Base-by-base conservation (phyloP, 106 monocot genomes). In the Narthecium ossifragum region DNA sequence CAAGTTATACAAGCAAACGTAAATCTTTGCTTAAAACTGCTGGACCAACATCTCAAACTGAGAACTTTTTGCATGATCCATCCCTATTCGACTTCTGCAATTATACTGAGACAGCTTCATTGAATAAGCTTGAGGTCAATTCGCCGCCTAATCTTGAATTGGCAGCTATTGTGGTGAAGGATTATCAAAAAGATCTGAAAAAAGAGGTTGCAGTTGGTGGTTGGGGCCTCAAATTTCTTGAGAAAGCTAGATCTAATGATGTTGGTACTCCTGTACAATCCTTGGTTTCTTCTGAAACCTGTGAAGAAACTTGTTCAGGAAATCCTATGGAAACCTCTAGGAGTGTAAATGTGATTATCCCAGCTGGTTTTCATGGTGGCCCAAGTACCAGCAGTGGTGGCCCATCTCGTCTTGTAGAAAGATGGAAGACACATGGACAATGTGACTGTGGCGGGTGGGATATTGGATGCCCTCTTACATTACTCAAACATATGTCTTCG, bases 391-490 rank as follows among this genome's bases (percentile, higher is more conserved):
- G 9, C 33, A 30, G 12, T 59, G 69, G 48, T 4, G 76, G 84
- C 0, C 84, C 88, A 23, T 77, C 88, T 25, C 75, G 71, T 74
- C 79, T 93, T 51, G 62, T 55, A 20, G 82, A 82, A 53, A 88
- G 88, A 70, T 93, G 88, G 93, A 85, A 47, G 55, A 78, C 82
- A 0, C 65, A 71, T 25, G 93, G 93, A 29, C 40, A 46, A n/a
- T 93, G 93, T 56, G 93, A 85, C 36, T 93, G 93, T 63, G 82
- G 85, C 18, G 88, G 93, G 27, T 93, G 93, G 93, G 93, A 93
- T 66, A 26, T 93, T 46, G 93, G 93, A 0, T 93, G 93, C 55
- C 85, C 93, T 55, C 59, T 93, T 22, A 80, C 64, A 21, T 72
- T 93, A 13, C 74, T 93, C 26, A 67, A 38, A 8, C 62, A 46